Evolutionary conservation across 2,329 filamentous ascomycete species (phyloP), one percentile per base, ranked within the genome.

Genomic region (Fusarium sp.): DNA sequence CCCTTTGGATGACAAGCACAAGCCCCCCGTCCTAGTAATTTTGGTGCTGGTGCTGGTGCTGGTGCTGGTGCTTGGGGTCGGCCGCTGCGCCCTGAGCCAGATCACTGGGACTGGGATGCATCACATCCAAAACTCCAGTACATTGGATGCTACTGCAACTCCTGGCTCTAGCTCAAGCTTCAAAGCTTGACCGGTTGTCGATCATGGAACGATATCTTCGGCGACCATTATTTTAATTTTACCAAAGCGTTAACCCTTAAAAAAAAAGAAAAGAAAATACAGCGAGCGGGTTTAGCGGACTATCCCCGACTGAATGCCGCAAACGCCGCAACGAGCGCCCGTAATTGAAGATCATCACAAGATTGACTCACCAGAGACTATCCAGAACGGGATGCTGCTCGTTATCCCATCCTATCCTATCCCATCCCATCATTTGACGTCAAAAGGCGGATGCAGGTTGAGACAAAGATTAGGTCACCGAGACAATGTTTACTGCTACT

Each of bases 71-170:
- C 37, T 51, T 30, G 52, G 54, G 32, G 54, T 52, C 67, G 58
- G 62, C 67, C 67, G 67, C 67, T 57, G 67, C 61, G 67, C 66
- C 66, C 66, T 70, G 66, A 69, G 65, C 67, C 67, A 69, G 56
- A 70, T 70, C 67, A 64, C 62, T 70, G 67, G 67, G 62, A 65
- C 67, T 70, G 48, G 30, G 42, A 44, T 14, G 13, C 7, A 16
- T 20, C 20, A 42, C 41, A 42, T 42, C n/a, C 3, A 24, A 16
- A 44, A 30, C 34, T 37, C 11, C 29, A 30, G 29, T 29, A 11
- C 27, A 29, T 29, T 29, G 27, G 27, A 29, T 29, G 12, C 29
- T 30, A 30, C 29, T 37, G 18, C 34, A 22, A 20, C 18, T 42
- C 32, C 24, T 34, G 34, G 40, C 20, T 18, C 22, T 20, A 51